phyloP scores from a whole-genome alignment of 2,329 filamentous ascomycete species.

The Lecanosticta acicola region DNA sequence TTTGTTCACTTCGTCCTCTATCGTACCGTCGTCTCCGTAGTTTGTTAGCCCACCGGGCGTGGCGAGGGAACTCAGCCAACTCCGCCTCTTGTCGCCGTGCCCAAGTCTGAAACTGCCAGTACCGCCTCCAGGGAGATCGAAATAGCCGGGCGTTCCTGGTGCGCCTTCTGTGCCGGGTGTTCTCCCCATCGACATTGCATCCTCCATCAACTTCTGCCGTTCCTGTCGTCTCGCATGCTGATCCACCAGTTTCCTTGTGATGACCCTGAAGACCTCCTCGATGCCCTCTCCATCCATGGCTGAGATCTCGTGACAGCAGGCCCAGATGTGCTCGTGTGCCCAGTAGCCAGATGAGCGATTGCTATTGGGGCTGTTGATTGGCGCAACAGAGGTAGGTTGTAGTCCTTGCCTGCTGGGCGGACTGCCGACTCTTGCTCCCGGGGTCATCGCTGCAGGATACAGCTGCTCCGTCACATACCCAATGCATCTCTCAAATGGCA shows the following conservation, averaged over 20 bases:
- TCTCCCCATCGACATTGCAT: constrained; percentile 33
- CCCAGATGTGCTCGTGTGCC: constrained; percentile 83
- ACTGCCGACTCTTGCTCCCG: constrained; percentile 9
- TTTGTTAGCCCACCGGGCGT: constrained; percentile 33
- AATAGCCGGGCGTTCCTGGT: constrained; percentile 39
- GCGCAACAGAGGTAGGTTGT: constrained; percentile 41
- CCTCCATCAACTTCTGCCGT: constrained; percentile 43
- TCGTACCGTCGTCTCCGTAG: constrained; percentile 22
- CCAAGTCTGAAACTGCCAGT: constrained; percentile 57
- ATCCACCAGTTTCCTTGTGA: constrained; percentile 78
- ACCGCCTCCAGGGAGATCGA: constrained; percentile 43
- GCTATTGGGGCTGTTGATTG: constrained; percentile 38
- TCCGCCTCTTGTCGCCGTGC: constrained; percentile 57
- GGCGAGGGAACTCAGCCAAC: constrained; percentile 59
- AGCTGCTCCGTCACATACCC: constrained; percentile 92
- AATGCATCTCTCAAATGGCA: constrained; percentile 92
- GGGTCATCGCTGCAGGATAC: constrained; percentile 48
- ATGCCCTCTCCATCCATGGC: constrained; percentile 93
- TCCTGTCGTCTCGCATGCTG: constrained; percentile 55
- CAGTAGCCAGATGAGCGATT: constrained; percentile 68
- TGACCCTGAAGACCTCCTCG: constrained; percentile 90
- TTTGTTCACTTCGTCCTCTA: constrained; percentile 21
- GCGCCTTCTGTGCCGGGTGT: constrained; percentile 41
- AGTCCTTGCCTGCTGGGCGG: constrained; percentile 37
- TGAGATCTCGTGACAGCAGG: constrained; percentile 94